Evolutionary conservation across 2,329 filamentous ascomycete genomes (phyloP), one percentile per base, ranked within the genome.

Genomic region (Aspergillus spinulosporus): DNA sequence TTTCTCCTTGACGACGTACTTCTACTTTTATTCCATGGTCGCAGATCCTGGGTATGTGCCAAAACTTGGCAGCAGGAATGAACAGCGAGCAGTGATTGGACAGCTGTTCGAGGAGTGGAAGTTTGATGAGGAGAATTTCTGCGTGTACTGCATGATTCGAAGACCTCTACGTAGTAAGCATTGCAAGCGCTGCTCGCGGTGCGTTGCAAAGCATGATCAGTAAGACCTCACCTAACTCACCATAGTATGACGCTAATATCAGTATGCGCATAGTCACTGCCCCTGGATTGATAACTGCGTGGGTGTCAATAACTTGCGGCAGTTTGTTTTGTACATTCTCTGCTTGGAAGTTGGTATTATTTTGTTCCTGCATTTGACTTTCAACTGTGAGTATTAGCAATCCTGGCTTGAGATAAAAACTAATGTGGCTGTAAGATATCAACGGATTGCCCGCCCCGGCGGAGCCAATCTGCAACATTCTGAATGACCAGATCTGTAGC

Each of bases 201-300:
- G 94, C 72, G 90, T 99, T 52, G 92, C 93, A 53, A 96, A 95
- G 74, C 91, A 96, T 76, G 94, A 99, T 70, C 94, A 99, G 91
- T 95, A 76, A 82, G 90, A 82, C 31, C 39, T 28, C 15, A 28
- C 29, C 29, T 21, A 26, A 11, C 11, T 7, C 11, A 36, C 9
- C 8, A 6, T 7, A 14, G 45, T 15, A n/a, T 9, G 48, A 51
- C 15, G 26, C 44, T 60, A 45, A 52, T n/a, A 5, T 21, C 21
- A 21, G 21, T 21, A 21, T 21, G 21, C 37, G 26, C 60, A 11
- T 62, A 95, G 91, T 69, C 94, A 99, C 71, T 99, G 94, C 68
- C 94, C 94, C 0, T 99, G 94, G 94, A 90, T 97, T 26, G 89
- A 96, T 76, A 97, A 97, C 74, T 99, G 94, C 67, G 85, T 99